Conservation (phyloP, 2,329 filamentous ascomycete genomes). For the Colletotrichum agaves region DNA sequence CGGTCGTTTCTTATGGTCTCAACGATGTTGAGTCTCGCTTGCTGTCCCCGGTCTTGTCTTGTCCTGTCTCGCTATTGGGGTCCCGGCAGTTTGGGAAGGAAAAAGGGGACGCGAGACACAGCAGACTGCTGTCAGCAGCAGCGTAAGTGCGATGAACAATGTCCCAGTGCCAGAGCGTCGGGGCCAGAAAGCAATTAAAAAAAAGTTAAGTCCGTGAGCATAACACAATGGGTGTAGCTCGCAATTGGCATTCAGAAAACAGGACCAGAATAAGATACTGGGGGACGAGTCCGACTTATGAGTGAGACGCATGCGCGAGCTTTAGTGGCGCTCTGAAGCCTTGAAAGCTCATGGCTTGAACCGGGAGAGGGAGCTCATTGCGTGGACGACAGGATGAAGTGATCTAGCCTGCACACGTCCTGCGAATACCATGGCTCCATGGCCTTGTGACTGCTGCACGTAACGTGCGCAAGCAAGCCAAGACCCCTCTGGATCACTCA, state of each 20-base stretch:
- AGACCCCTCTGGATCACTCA: neutral
- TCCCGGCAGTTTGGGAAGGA: conserved; percentile 25
- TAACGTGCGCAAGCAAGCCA: neutral
- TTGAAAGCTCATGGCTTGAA: conserved; percentile 1
- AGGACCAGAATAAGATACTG: neutral
- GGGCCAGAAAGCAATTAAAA: neutral
- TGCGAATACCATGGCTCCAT: neutral
- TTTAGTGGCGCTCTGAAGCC: neutral
- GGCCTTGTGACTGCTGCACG: neutral
- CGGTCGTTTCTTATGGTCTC: neutral
- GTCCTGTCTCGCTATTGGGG: conserved; percentile 20
- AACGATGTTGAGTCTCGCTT: neutral
- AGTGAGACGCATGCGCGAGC: neutral
- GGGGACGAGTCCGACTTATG: conserved; percentile 23
- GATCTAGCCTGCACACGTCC: neutral
- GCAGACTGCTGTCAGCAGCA: too few relatives aligned
- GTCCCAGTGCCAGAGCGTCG: conserved; percentile 17
- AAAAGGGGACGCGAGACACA: conserved; percentile 17
- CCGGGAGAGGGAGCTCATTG: conserved; percentile 4
- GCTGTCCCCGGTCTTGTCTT: neutral
- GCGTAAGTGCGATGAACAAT: neutral
- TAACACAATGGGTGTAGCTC: neutral
- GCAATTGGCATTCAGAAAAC: neutral
- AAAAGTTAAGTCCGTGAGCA: neutral
- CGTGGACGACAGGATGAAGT: conserved; percentile 4